Evolutionary conservation across 345 rosid species (phyloP), one percentile per base, ranked within the genome.

Genomic region (Populus deltoides): DNA sequence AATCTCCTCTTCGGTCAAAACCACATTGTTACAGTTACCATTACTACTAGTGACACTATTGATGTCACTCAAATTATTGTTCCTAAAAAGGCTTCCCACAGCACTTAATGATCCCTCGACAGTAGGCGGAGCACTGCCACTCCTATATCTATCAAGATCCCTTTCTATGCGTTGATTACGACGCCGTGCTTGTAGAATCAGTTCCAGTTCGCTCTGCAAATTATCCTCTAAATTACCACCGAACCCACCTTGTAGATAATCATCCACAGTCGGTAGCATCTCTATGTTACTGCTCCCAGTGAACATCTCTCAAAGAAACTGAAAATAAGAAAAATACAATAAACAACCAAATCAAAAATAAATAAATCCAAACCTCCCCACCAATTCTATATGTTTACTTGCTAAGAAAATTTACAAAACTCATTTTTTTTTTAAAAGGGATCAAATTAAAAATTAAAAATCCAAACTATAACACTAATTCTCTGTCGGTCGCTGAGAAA

Each of bases 51-150:
- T 59, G 61, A 68, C 1, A 38, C 78, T 80, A 66, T 71, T 78
- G 77, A 75, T 61, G 72, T 86, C 90, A 77, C 83, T 75, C 70
- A 69, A 78, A 74, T 79, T 87, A 49, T 86, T 78, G 77, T 88
- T 85, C 76, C 86, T 74, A 77, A 89, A 89, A 39, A 92, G 91
- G 81, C 92, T 81, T 65, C 88, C 96, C 70, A 91, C 89, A 8
- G 97, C 98, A 74, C 84, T 85, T 41, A 89, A 81, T 39, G 97
- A 91, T 79, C 98, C 99, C 82, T 96, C 94, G 41, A 92, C 97
- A 1, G 97, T 93, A 31, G 99, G 99, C 2, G 97, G 97, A 1
- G 99, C 99, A 82, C 97, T 93, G 38, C 99, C 98, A 83, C 97
- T 87, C 80, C 99, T 85, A 78, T 83, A 86, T 11, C 85, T 86